Conservation (phyloP, 176 grass and related monocot genomes). For the Oryza meridionalis region DNA sequence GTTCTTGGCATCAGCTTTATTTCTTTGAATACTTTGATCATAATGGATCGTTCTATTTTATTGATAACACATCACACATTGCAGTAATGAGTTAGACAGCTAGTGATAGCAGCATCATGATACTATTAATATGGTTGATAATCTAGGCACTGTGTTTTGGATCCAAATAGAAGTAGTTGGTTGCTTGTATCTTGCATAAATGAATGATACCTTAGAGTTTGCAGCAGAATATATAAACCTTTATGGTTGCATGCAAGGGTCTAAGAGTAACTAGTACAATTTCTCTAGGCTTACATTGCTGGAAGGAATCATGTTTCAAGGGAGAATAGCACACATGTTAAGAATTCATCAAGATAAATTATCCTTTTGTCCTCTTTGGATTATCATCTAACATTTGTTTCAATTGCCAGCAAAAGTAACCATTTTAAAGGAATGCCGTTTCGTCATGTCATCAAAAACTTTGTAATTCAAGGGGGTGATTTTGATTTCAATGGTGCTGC, state of each 20-base stretch:
- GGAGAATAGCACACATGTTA: background rate
- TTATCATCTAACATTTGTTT: conserved; percentile 38
- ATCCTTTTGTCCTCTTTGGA: background rate
- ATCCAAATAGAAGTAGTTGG: background rate
- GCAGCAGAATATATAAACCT: background rate
- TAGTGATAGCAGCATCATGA: background rate
- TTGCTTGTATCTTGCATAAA: conserved; percentile 2
- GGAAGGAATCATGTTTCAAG: background rate
- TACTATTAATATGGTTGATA: background rate
- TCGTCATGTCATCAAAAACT: conserved; percentile 92
- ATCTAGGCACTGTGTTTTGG: background rate
- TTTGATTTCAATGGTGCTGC: conserved; percentile 65
- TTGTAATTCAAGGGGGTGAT: conserved; percentile 89
- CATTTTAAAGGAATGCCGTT: conserved; percentile 97
- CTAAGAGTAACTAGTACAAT: background rate
- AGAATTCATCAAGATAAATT: conserved; percentile 13
- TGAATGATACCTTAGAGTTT: background rate
- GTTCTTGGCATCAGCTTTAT: background rate
- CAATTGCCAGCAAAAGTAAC: conserved; percentile 65
- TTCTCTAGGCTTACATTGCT: conserved; percentile 20
- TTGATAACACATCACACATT: background rate
- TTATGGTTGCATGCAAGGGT: background rate
- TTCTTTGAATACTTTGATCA: background rate
- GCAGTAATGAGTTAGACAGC: background rate
- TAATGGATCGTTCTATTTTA: background rate